Conservation (phyloP, 768 basidiomycete species). For the Neoboletus magnificus region DNA sequence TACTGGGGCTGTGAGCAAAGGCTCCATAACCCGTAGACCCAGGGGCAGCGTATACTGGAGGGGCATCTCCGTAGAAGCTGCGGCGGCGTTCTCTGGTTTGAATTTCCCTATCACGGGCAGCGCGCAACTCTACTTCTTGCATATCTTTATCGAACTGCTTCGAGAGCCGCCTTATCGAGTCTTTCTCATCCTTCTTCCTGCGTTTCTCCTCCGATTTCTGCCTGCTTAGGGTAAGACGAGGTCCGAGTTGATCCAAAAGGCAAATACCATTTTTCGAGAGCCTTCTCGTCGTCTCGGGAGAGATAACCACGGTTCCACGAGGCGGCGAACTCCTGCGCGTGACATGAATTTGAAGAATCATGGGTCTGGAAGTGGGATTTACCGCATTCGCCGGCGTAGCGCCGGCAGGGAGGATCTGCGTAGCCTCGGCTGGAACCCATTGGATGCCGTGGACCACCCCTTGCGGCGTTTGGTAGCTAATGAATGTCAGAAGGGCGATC, state of each 20-base stretch:
- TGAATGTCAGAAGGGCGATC: conserved; percentile 9
- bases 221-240: conserved; percentile 36
- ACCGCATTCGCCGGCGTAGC: conserved; percentile 60
- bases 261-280: conserved; percentile 46
- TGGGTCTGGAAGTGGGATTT: conserved; percentile 18
- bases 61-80: conserved; percentile 45
- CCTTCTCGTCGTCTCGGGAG: conserved; percentile 38
- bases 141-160: conserved; percentile 41
- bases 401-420: conserved; percentile 54
- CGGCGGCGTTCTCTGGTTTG: conserved; percentile 49
- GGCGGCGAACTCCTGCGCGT: conserved; percentile 52
- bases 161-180: conserved; percentile 37
- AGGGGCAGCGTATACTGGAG: conserved; percentile 27
- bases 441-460: conserved; percentile 66
- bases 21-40: conserved; percentile 23
- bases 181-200: conserved; percentile 51
- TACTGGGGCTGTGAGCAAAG: conserved; percentile 25
- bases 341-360: conserved; percentile 2
- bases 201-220: conserved; percentile 46
- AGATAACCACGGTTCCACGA: conserved; percentile 49
- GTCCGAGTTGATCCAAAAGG: not conserved
- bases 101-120: conserved; percentile 56
- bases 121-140: conserved; percentile 52
- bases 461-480: conserved; percentile 67
- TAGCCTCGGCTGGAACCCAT: conserved; percentile 68